Evolutionary conservation across 495 filamentous ascomycete genomes (phyloP).

Genomic region (Diplogelasinospora grovesii): DNA sequence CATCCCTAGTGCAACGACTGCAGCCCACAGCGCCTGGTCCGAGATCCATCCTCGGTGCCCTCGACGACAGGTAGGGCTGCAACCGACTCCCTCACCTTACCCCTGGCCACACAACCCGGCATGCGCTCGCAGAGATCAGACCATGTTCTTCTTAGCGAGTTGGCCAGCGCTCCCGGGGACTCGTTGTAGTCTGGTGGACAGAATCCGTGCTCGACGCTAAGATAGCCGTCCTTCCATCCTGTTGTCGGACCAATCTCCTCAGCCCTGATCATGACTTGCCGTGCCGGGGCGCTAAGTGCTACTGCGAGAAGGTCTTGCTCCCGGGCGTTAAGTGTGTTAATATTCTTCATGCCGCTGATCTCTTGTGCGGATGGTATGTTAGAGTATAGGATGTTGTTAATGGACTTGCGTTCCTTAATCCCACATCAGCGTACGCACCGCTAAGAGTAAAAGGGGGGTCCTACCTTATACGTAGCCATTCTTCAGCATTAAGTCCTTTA

Average conservation of each 20-base stretch:
- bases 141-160: slow-evolving; percentile 46
- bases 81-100: slow-evolving; percentile 41
- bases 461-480: slow-evolving; percentile 28
- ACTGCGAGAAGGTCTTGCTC: slow-evolving; percentile 43
- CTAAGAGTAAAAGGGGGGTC: background rate
- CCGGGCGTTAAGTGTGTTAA: slow-evolving; percentile 39
- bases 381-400: slow-evolving; percentile 31
- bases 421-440: background rate
- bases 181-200: slow-evolving; percentile 45
- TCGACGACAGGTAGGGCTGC: slow-evolving; percentile 41
- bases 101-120: slow-evolving; percentile 45
- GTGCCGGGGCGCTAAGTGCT: slow-evolving; percentile 44
- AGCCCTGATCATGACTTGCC: slow-evolving; percentile 45
- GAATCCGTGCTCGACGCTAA: slow-evolving; percentile 44
- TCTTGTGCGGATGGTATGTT: slow-evolving; percentile 25
- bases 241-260: slow-evolving; percentile 45
- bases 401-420: slow-evolving; percentile 29
- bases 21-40: slow-evolving; percentile 46
- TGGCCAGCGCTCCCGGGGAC: slow-evolving; percentile 38
- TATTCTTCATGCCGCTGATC: slow-evolving; percentile 27
- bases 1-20: slow-evolving; percentile 44
- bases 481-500: slow-evolving; percentile 26
- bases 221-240: slow-evolving; percentile 49
- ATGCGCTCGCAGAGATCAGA: slow-evolving; percentile 47
- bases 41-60: slow-evolving; percentile 41